Conservation (phyloP, 1,139 yeast genomes). For the Pichia sp. region DNA sequence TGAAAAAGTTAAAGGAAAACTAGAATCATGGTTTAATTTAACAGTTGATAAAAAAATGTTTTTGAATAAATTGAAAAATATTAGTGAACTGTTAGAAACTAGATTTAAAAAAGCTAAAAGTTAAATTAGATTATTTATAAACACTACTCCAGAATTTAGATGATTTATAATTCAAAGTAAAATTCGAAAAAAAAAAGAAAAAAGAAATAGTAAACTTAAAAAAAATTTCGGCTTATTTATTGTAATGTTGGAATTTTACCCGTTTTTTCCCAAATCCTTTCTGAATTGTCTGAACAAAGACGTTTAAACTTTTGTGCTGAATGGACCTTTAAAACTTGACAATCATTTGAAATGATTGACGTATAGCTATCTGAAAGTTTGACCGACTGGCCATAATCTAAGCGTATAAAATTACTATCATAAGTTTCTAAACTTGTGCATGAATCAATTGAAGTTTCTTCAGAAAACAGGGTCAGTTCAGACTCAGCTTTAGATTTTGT, state of each 20-base stretch:
- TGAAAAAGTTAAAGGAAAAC: constrained; percentile 10
- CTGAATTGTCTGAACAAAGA: constrained; percentile 4
- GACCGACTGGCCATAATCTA: not conserved
- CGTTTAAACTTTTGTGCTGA: constrained; percentile 7
- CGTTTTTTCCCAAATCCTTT: constrained; percentile 8
- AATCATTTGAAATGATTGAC: constrained; percentile 7
- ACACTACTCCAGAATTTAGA: no score
- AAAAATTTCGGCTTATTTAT: no score
- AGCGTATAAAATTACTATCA: not conserved
- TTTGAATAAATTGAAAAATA: constrained; percentile 14
- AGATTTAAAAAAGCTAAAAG: constrained; percentile 10
- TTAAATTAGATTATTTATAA: not conserved
- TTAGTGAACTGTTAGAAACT: constrained; percentile 17
- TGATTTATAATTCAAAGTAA: not conserved
- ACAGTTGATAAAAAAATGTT: constrained; percentile 18
- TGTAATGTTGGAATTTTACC: constrained; percentile 5
- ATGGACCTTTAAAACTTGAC: not conserved
- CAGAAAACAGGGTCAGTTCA: no score
- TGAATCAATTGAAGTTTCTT: not conserved
- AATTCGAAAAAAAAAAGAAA: not conserved
- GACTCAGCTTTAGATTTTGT: no score
- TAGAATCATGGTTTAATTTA: constrained; percentile 24
- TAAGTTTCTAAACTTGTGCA: not conserved
- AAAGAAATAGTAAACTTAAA: not conserved
- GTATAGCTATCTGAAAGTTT: not conserved